These are phyloP conservation scores for Aspergillus melleus DNA, from an alignment of 2,329 filamentous ascomycete species.

Conservation along the genomic window DNA sequence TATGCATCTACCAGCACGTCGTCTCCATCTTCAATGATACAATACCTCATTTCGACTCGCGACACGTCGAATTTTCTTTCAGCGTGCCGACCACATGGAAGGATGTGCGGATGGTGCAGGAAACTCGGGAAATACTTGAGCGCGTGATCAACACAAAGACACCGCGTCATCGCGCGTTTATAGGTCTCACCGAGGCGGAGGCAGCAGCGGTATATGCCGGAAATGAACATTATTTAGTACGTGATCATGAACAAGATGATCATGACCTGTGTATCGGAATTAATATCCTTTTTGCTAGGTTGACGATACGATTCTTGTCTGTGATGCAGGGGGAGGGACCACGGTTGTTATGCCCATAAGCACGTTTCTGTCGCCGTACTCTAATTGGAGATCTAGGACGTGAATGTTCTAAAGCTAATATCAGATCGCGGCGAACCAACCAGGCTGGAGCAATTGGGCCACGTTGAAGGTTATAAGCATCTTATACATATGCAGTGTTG, in stretches of 20 bases:
- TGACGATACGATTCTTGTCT: conserved; percentile 50
- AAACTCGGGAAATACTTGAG: conserved; percentile 32
- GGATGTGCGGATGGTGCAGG: conserved; percentile 36
- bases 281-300: conserved; percentile 20
- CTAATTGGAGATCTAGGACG: conserved; percentile 23
- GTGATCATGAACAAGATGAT: background rate
- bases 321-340: conserved; percentile 54
- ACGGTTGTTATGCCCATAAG: conserved; percentile 18
- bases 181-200: conserved; percentile 56
- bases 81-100: conserved; percentile 47
- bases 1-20: conserved; percentile 34
- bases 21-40: conserved; percentile 26
- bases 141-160: conserved; percentile 30
- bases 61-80: conserved; percentile 42
- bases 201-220: conserved; percentile 54
- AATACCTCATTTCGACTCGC: conserved; percentile 26
- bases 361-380: background rate
- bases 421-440: conserved; percentile 25
- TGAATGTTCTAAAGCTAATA: conserved; percentile 30
- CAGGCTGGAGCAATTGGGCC: conserved; percentile 26
- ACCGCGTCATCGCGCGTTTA: conserved; percentile 38
- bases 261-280: background rate
- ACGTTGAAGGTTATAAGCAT: conserved; percentile 20
- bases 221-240: conserved; percentile 26
- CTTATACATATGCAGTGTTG: background rate